Evolutionary conservation across 108 stramenopile species (phyloP).

Genomic region (Nannochloropsis salina): DNA sequence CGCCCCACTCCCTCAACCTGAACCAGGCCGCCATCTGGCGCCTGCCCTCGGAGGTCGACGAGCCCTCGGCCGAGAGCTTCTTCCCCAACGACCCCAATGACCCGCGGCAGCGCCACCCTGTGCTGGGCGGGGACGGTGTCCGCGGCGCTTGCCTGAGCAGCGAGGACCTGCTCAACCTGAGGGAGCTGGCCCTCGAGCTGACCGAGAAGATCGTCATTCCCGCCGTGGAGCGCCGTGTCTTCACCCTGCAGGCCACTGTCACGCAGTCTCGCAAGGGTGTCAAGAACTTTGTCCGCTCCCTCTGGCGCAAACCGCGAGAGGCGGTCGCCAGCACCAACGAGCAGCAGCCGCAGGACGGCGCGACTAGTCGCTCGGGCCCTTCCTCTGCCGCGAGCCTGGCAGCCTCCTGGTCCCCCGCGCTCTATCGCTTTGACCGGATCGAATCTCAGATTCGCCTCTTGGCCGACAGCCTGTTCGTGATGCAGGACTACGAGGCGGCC

Average conservation of each 20-base stretch:
- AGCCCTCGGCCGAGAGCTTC: not conserved
- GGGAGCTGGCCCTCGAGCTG: conserved; percentile 28
- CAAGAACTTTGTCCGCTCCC: conserved; percentile 45
- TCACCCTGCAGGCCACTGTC: conserved; percentile 31
- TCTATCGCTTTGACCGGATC: conserved; percentile 29
- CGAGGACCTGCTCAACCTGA: conserved; percentile 32
- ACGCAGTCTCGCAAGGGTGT: conserved; percentile 42
- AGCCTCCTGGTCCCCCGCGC: not conserved
- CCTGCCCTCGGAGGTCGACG: not conserved
- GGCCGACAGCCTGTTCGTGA: conserved; percentile 47
- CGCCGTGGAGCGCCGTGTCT: conserved; percentile 42
- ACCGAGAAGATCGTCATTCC: conserved; percentile 37
- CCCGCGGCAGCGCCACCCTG: not conserved
- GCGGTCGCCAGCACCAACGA: not conserved
- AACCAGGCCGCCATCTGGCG: conserved; percentile 41
- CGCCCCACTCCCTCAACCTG: conserved; percentile 38
- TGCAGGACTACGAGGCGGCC: conserved; percentile 43
- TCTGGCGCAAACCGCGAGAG: conserved; percentile 47
- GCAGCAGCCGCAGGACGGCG: conserved; percentile 26
- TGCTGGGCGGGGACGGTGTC: conserved; percentile 18
- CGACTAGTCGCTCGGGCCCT: conserved; percentile 24
- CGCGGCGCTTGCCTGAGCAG: conserved; percentile 40
- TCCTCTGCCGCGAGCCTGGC: not conserved
- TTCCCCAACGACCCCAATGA: not conserved
- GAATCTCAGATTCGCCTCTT: conserved; percentile 48